Base-by-base conservation (phyloP, 2,329 filamentous ascomycete genomes). In the Harringtonia aguacate region DNA sequence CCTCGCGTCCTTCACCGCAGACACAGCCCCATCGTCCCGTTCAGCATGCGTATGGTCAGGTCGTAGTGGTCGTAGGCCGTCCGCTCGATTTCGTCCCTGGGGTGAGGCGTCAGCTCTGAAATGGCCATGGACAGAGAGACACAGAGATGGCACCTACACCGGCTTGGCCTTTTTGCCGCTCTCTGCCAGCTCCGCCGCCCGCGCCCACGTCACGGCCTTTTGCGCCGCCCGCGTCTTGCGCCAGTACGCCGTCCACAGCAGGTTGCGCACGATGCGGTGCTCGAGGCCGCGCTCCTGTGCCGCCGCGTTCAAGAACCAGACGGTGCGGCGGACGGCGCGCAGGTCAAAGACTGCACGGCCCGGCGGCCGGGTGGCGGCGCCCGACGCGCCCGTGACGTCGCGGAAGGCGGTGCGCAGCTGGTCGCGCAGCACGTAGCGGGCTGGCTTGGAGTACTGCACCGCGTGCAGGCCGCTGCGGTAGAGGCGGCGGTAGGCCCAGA, bases 11-110 rank as follows among this genome's bases (percentile, higher is more conserved):
- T 30, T 65, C 58, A 77, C 46, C 74, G 69, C 46, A 82, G 58
- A 55, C 80, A 84, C 35, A 86, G 57, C 1, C 75, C 74, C 79
- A 88, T 80, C 8, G 71, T 79, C 57, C 81, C 77, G 55, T 89
- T 88, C 44, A 89, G 66, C 81, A 84, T 84, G 17, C 69, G 70
- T 39, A 89, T 58, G 8, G 81, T 86, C 64, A 75, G 75, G 43
- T 86, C 73, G 56, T 84, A 86, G 53, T 82, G 74, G 38, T 70
- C 65, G 56, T 72, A 81, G 8, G 69, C 61, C 8, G 60, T 58
- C 20, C 51, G 44, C 34, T 53, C 28, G 47, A 58, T 40, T 5
- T 44, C 33, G 20, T 35, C 20, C 3, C 47, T 49, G 24, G 1
- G 28, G 28, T 20, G 18, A 18, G n/a, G 4, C 8, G 14, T 39